Conservation (phyloP, 139 green algal genomes). For the Desmodesmus armatus region DNA sequence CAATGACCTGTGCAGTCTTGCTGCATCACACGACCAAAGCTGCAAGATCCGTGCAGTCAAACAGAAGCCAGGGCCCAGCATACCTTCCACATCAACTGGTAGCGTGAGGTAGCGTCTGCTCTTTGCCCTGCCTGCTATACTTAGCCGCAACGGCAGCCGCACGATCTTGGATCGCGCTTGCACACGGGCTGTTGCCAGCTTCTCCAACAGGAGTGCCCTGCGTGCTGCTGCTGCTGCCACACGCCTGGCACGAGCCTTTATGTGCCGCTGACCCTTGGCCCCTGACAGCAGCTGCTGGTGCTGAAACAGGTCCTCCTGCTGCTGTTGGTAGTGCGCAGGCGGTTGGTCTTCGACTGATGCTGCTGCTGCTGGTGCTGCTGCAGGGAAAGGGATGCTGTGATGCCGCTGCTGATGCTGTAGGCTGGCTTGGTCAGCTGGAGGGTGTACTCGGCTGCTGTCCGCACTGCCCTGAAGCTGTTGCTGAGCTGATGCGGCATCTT, state of each 20-base stretch:
- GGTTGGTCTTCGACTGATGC: too few relatives aligned
- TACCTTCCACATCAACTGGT: conserved; percentile 43
- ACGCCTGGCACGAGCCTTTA: not conserved
- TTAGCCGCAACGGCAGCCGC: conserved; percentile 32
- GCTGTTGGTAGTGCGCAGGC: too few relatives aligned
- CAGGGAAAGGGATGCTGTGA: too few relatives aligned
- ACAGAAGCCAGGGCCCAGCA: not conserved
- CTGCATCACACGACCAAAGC: not conserved
- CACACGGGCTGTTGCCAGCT: conserved; percentile 15
- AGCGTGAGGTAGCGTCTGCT: conserved; percentile 40
- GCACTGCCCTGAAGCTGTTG: too few relatives aligned
- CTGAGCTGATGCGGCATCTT: too few relatives aligned
- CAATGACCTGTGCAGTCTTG: not conserved
- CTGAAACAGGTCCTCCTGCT: too few relatives aligned
- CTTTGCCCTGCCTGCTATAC: not conserved
- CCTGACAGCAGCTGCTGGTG: too few relatives aligned
- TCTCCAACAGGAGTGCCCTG: not conserved
- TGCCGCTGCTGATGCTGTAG: too few relatives aligned
- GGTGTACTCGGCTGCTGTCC: too few relatives aligned
- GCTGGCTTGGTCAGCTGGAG: too few relatives aligned
- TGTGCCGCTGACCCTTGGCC: too few relatives aligned
- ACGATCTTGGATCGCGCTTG: conserved; percentile 35
- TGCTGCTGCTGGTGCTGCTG: too few relatives aligned
- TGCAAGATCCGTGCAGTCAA: not conserved
- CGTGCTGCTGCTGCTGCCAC: conserved; percentile 2